Evolutionary conservation across 1,284 basidiomycete species (phyloP), one percentile per base, ranked within the genome.

Genomic region (Tylopilus sp.): DNA sequence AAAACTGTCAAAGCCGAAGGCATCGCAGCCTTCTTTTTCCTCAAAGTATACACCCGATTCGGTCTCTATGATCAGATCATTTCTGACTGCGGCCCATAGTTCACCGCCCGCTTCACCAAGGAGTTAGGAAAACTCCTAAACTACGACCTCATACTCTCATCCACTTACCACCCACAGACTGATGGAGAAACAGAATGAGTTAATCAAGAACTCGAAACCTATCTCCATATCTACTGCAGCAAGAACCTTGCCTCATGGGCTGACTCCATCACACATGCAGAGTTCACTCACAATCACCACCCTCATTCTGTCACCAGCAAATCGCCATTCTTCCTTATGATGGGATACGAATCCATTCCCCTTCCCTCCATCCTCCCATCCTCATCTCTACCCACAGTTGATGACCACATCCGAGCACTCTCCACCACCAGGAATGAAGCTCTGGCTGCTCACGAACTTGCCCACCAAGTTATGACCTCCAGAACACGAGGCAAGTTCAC

Each of bases 1-100:
- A 24, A 24, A 24, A 24, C 21, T 24, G 6, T 24, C 6, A 24
- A 3, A 3, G 6, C 3, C 21, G 6, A 24, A 24, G 21, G 21
- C 3, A 24, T 24, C 6, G 21, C 21, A 3, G 3, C 21, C 21
- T 24, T 24, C 21, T 24, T 24, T 24, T 24, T 24, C 6, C 21
- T 24, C 21, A 24, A 24, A 24, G 21, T 24, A 3, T 24, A 24
- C 21, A 3, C 42, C 0, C 12, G 12, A 0, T 58, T 62, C 44
- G 52, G 63, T 0, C 51, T 65, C 4, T 55, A 58, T 4, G 28
- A 57, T 5, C 53, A 62, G 24, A 48, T 70, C 12, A 60, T 69
- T 33, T 57, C 54, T 3, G 59, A 70, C 24, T 7, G 52, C 21
- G 66, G 62, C 2, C 45, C 55, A 0, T 56, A 59, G 33, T 70